Evolutionary conservation across 2,329 filamentous ascomycete genomes (phyloP).

Genomic region (Hypoxylon sp.): DNA sequence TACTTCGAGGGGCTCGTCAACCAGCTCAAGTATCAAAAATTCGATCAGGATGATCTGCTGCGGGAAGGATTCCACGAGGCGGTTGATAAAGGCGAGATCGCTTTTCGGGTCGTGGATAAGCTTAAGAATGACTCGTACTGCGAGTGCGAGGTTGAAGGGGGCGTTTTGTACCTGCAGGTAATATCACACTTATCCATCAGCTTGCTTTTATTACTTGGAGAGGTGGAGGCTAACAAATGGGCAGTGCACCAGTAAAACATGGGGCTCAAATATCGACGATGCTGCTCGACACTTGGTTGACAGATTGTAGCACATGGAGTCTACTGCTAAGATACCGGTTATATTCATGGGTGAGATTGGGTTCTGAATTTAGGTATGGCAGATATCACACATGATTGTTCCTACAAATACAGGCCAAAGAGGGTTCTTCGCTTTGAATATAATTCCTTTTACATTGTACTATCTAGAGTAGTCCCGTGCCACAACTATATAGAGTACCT

Average conservation of each 20-base stretch:
- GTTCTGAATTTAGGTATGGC: no score
- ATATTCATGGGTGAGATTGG: no score
- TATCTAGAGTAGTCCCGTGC: no score
- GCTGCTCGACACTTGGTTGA: constrained; percentile 48
- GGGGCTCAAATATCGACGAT: constrained; percentile 45
- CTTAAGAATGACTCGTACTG: constrained; percentile 60
- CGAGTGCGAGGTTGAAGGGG: constrained; percentile 65
- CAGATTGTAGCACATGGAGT: constrained; percentile 43
- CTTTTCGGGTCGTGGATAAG: constrained; percentile 64
- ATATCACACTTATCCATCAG: background rate
- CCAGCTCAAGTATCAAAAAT: constrained; percentile 61
- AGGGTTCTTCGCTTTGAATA: no score
- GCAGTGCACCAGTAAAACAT: constrained; percentile 47
- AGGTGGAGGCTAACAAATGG: constrained; percentile 12
- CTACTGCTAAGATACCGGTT: background rate
- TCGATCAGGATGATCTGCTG: constrained; percentile 64
- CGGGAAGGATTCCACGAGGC: constrained; percentile 65
- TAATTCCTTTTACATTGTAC: no score
- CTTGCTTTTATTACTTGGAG: background rate
- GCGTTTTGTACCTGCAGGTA: constrained; percentile 66
- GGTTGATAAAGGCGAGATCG: constrained; percentile 60
- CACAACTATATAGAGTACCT: no score
- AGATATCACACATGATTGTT: no score
- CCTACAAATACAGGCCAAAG: no score
- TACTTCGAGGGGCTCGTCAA: constrained; percentile 64